These are phyloP conservation scores for Cladosporium halotolerans DNA, from an alignment of 2,329 filamentous ascomycete genomes.

Conservation along the genomic window DNA sequence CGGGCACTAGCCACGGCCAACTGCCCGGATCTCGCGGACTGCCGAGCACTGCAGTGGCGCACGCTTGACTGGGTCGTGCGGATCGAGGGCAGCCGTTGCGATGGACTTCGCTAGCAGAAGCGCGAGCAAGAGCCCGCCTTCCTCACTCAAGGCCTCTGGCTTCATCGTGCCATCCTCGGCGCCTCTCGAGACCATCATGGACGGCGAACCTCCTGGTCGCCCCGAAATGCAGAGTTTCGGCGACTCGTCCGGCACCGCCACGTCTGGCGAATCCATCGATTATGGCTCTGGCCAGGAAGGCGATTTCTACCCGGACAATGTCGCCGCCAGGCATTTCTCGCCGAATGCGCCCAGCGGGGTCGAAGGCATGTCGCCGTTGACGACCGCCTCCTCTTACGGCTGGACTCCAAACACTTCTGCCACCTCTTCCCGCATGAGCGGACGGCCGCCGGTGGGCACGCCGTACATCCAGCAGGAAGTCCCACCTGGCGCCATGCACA, in stretches of 20 bases:
- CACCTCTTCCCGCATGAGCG: constrained; percentile 8
- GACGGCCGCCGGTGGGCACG: neutral
- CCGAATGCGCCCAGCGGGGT: constrained; percentile 12
- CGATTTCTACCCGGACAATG: constrained; percentile 22
- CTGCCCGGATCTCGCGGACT: neutral
- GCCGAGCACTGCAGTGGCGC: constrained; percentile 6
- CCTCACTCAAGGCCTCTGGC: constrained; percentile 8
- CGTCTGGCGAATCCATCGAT: constrained; percentile 22
- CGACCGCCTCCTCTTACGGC: neutral
- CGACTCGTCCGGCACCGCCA: constrained; percentile 26
- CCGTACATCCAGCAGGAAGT: constrained; percentile 11
- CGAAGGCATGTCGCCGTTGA: constrained; percentile 12
- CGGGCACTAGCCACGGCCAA: constrained; percentile 1
- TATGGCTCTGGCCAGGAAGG: constrained; percentile 17
- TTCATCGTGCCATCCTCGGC: constrained; percentile 5
- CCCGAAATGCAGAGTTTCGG: constrained; percentile 27
- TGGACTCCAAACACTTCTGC: constrained; percentile 4
- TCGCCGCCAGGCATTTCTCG: constrained; percentile 22
- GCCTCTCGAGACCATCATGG: constrained; percentile 25
- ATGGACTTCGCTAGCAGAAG: constrained; percentile 7
- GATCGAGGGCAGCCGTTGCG: neutral
- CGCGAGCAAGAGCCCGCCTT: constrained; percentile 10
- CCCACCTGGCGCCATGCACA: constrained; percentile 21
- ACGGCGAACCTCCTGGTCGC: constrained; percentile 22
- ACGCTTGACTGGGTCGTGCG: neutral